Percentiles rank a stretch among this genome's conserved stretches.
These are phyloP conservation scores for Triticum dicoccoides DNA, from an alignment of 176 grass and related monocot genomes.

Conservation along the genomic window DNA sequence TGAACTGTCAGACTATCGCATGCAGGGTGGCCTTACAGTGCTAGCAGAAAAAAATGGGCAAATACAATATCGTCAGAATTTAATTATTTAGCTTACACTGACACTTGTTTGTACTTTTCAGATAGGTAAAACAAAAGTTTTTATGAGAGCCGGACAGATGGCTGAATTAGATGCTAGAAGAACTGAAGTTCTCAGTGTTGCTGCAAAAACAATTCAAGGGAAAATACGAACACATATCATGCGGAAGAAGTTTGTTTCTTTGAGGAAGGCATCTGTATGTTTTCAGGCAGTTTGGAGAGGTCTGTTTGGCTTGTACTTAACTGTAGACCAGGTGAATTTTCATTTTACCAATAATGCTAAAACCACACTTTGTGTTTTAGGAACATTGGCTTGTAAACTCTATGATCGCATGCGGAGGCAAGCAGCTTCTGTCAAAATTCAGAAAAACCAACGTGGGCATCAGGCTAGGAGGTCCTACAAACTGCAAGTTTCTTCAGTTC, in stretches of 20 bases:
- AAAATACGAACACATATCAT: constrained; percentile 93
- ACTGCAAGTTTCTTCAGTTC: constrained; percentile 52
- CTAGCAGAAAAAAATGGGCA: neutral
- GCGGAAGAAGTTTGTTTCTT: constrained; percentile 77
- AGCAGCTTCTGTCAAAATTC: constrained; percentile 83
- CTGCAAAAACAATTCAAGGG: constrained; percentile 90
- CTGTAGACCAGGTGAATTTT: neutral
- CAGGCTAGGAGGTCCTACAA: constrained; percentile 84
- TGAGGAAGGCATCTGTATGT: constrained; percentile 74
- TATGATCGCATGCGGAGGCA: constrained; percentile 75
- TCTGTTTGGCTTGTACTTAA: constrained; percentile 40
- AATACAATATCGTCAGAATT: constrained; percentile 9
- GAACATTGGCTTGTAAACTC: constrained; percentile 86
- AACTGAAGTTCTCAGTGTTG: constrained; percentile 88
- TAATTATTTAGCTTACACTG: constrained; percentile 22
- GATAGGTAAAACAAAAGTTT: constrained; percentile 99
- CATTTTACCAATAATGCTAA: constrained; percentile 24
- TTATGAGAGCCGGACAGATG: constrained; percentile 99
- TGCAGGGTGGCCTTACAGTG: neutral
- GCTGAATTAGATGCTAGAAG: constrained; percentile 95
- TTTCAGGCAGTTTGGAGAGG: constrained; percentile 97
- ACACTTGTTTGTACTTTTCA: constrained; percentile 40
- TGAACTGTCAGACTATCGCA: constrained; percentile 8
- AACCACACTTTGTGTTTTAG: constrained; percentile 42
- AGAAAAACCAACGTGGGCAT: constrained; percentile 73